phyloP scores from a whole-genome alignment of 345 rosid species.

The Melaleuca quinquenervia region DNA sequence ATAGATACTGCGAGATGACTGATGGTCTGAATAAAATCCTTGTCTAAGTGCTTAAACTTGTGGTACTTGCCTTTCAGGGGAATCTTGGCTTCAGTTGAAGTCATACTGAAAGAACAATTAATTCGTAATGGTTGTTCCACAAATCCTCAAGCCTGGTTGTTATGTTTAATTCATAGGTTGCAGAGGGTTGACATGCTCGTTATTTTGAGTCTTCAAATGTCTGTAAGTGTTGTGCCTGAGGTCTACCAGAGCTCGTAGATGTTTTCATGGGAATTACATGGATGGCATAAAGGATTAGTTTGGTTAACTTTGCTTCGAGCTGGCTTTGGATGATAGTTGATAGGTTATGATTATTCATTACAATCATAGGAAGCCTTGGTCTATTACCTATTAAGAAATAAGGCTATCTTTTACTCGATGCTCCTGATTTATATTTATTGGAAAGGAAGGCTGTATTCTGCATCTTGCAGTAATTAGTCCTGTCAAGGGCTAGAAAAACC shows the following conservation, averaged over 20 bases:
- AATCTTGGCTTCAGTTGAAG: background rate
- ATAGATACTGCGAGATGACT: background rate
- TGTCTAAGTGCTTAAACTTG: background rate
- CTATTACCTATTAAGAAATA: background rate
- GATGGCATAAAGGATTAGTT: background rate
- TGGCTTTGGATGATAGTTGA: background rate
- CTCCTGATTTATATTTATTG: background rate
- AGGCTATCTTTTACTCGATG: background rate
- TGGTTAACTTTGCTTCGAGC: background rate
- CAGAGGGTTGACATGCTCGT: background rate
- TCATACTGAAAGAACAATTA: background rate
- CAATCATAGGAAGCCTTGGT: background rate
- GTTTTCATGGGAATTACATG: background rate
- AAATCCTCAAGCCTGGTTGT: background rate
- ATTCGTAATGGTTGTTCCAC: background rate
- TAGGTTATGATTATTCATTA: background rate
- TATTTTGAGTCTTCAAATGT: background rate
- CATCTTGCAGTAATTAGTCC: background rate
- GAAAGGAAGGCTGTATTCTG: background rate
- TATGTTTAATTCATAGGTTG: background rate
- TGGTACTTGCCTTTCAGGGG: background rate
- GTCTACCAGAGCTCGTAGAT: background rate
- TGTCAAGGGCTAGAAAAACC: background rate
- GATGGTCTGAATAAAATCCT: background rate
- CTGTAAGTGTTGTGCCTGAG: background rate